Evolutionary conservation across 108 stramenopile genomes (phyloP), one percentile per base, ranked within the genome.

Genomic region (Conticribra weissflogii): DNA sequence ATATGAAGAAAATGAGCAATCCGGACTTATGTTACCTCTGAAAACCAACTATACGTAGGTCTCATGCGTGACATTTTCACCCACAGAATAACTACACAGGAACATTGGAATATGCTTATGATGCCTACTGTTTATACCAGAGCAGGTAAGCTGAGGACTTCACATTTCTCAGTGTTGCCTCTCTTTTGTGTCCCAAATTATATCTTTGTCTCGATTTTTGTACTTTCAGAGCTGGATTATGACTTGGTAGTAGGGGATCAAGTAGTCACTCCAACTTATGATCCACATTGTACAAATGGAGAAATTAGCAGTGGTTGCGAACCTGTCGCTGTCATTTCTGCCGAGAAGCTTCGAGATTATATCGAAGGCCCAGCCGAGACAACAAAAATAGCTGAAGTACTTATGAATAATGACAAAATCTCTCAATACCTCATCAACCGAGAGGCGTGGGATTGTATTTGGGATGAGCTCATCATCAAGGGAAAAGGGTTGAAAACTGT

Each of bases 51-150:
- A n/a, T 4, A 30, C 2, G 19, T 22, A 65, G 73, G 73, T 54
- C 33, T 74, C 0, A 17, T 66, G 44, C 61, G 77, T 2, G 77
- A 78, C 51, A 59, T 64, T 12, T 71, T 71, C 64, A 73, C 77
- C 1, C 72, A 79, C 28, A 70, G 74, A 41, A 68, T 74, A 22
- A 75, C 73, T 8, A 79, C 75, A 17, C 47, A 47, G 19, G 19
- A 59, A 33, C 74, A 81, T 46, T 76, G 70, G 70, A 51, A 71
- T 41, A 68, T 76, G 66, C 69, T 78, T 19, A 71, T 78, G 69
- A 60, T 54, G 57, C 63, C 68, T 29, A 54, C 63, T 0, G 45
- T 47, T 4, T 78, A 71, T 45, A 54, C 77, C 3, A 25, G 50
- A 12, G 48, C 2, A 55, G 54, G 54, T 55, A 55, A 27, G 54